Conservation (phyloP, 352 stramenopile species). For the Globisporangium nunn region DNA sequence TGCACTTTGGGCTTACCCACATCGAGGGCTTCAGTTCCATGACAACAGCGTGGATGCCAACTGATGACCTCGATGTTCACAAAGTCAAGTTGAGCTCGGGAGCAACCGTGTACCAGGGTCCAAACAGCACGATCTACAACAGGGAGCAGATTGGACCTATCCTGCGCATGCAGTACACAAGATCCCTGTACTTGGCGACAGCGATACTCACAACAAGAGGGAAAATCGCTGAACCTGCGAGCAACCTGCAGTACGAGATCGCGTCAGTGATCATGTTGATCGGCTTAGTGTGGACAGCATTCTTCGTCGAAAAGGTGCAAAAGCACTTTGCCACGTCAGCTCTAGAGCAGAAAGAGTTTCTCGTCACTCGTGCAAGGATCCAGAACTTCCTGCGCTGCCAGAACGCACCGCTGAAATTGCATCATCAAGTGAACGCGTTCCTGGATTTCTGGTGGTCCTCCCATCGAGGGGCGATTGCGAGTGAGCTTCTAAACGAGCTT, state of each 20-base stretch:
- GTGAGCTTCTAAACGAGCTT: conserved; percentile 26
- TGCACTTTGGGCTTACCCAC: conserved; percentile 26
- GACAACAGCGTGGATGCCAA: conserved; percentile 21
- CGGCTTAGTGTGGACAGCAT: conserved; percentile 32
- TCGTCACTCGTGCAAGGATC: conserved; percentile 26
- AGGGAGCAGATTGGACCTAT: conserved; percentile 10
- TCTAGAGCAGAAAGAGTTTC: conserved; percentile 38
- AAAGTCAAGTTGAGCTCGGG: neutral
- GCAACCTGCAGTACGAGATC: conserved; percentile 23
- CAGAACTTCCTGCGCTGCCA: conserved; percentile 35
- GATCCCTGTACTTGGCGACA: conserved; percentile 23
- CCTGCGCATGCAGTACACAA: conserved; percentile 19
- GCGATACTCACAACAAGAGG: conserved; percentile 20
- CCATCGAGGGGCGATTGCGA: conserved; percentile 32
- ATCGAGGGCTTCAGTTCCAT: conserved; percentile 18
- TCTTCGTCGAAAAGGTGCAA: conserved; percentile 38
- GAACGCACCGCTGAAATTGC: conserved; percentile 25
- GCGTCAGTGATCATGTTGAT: conserved; percentile 33
- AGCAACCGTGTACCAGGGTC: conserved; percentile 2
- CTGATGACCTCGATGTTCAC: conserved; percentile 20
- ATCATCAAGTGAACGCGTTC: conserved; percentile 35
- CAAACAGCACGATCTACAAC: conserved; percentile 8
- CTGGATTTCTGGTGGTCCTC: conserved; percentile 43
- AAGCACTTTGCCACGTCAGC: conserved; percentile 39
- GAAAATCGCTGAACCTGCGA: conserved; percentile 25